Percentiles rank a stretch among this genome's conserved stretches.
phyloP scores from a whole-genome alignment of 2,329 filamentous ascomycete genomes.

The Pseudopithomyces maydicus region DNA sequence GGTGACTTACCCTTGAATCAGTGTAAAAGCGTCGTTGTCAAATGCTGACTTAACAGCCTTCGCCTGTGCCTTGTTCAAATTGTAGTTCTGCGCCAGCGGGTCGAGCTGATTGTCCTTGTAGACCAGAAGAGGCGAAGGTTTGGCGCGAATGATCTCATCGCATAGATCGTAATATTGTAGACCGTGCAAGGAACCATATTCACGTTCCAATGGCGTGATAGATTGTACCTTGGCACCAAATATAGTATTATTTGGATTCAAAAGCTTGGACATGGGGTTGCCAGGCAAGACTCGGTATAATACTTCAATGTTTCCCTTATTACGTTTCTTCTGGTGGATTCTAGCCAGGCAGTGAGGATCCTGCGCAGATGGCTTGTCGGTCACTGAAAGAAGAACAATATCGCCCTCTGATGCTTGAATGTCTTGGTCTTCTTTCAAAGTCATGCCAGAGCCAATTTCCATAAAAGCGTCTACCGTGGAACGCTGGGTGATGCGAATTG shows the following conservation, averaged over 20 bases:
- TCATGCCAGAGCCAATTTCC: constrained; percentile 86
- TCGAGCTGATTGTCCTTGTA: constrained; percentile 77
- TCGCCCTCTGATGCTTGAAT: constrained; percentile 80
- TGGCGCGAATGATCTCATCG: constrained; percentile 86
- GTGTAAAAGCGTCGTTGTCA: constrained; percentile 95
- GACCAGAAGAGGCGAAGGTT: constrained; percentile 84
- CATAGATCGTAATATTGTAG: constrained; percentile 95
- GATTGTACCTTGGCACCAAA: constrained; percentile 85
- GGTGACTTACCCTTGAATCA: constrained; percentile 81
- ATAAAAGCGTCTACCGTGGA: constrained; percentile 91
- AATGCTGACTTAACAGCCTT: constrained; percentile 89
- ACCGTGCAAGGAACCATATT: constrained; percentile 89
- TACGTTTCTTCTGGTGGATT: constrained; percentile 78
- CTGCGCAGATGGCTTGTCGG: constrained; percentile 69
- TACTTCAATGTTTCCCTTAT: constrained; percentile 81
- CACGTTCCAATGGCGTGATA: constrained; percentile 91
- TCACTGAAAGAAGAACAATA: constrained; percentile 82
- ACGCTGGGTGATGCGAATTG: constrained; percentile 84
- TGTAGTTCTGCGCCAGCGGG: constrained; percentile 75
- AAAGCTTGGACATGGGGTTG: constrained; percentile 65
- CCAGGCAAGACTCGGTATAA: constrained; percentile 79
- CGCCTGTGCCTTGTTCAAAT: constrained; percentile 85
- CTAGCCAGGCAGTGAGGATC: constrained; percentile 85
- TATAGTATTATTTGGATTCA: constrained; percentile 73
- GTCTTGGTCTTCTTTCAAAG: constrained; percentile 71